A percentile compares a stretch with the other conserved stretches of the same genome.
These are phyloP conservation scores for Mycosarcoma maydis DNA, from an alignment of 1,284 basidiomycete genomes.

Conservation along the genomic window DNA sequence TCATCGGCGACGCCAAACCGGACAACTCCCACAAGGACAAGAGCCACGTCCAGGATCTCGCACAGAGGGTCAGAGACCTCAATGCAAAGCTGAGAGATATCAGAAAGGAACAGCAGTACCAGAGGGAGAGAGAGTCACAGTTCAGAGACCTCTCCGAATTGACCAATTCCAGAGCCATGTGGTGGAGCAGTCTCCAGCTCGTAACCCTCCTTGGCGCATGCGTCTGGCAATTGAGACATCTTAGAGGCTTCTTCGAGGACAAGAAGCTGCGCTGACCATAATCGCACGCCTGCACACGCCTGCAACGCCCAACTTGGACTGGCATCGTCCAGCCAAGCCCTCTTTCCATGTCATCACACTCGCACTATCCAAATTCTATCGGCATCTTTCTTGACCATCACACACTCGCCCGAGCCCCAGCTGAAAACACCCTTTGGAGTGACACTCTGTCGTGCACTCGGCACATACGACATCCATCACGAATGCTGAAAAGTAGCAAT, in stretches of 20 bases:
- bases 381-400: too few species aligned
- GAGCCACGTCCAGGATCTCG: constrained; percentile 83
- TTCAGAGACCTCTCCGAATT: constrained; percentile 88
- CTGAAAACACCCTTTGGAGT: too few species aligned
- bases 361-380: too few species aligned
- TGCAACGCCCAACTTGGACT: too few species aligned
- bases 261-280: constrained; percentile 65
- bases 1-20: constrained; percentile 84
- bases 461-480: too few species aligned
- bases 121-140: constrained; percentile 88
- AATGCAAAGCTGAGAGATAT: constrained; percentile 93
- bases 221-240: constrained; percentile 89
- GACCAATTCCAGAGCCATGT: constrained; percentile 88
- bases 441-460: too few species aligned
- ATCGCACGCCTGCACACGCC: not conserved
- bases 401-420: too few species aligned
- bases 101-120: constrained; percentile 94
- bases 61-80: constrained; percentile 85
- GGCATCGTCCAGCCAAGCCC: too few species aligned
- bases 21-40: constrained; percentile 69
- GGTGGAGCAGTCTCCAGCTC: constrained; percentile 91
- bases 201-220: constrained; percentile 84
- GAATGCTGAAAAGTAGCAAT: too few species aligned
- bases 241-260: constrained; percentile 69
- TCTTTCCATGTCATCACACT: too few species aligned